Evolutionary conservation across 352 stramenopile species (phyloP).

Genomic region (Poterioochromonas sp.): DNA sequence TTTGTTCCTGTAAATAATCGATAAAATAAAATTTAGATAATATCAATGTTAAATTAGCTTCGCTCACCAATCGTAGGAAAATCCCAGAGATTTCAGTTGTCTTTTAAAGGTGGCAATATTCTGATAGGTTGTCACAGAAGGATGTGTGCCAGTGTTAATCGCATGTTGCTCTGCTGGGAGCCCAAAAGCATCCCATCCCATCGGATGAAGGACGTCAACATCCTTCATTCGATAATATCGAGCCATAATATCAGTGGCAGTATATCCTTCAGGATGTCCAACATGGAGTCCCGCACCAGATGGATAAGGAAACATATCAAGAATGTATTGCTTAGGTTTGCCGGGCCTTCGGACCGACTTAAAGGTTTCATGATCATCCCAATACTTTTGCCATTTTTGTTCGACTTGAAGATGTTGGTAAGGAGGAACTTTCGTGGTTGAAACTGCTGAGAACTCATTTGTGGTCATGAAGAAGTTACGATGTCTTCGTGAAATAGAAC

Average conservation of each 20-base stretch:
- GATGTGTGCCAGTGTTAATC: constrained; percentile 90
- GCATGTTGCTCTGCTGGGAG: constrained; percentile 98
- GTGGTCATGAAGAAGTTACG: too few relatives aligned
- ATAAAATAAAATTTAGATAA: not conserved
- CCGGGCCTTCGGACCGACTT: constrained; percentile 37
- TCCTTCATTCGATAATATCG: constrained; percentile 92
- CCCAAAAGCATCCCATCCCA: constrained; percentile 99
- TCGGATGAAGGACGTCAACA: constrained; percentile 93
- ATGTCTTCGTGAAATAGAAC: too few relatives aligned
- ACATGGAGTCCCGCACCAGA: constrained; percentile 90
- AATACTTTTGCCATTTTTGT: constrained; percentile 67
- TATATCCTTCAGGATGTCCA: constrained; percentile 98
- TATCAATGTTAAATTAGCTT: not conserved
- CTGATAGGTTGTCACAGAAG: constrained; percentile 79
- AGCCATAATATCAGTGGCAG: constrained; percentile 93
- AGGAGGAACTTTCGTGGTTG: too few relatives aligned
- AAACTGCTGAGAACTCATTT: too few relatives aligned
- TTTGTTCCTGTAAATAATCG: constrained; percentile 47
- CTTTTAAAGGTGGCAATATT: constrained; percentile 95
- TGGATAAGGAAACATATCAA: constrained; percentile 98
- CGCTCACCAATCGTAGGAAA: constrained; percentile 86
- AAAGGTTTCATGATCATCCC: constrained; percentile 64
- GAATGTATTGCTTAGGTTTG: constrained; percentile 68
- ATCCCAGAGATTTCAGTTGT: constrained; percentile 90
- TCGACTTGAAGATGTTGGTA: constrained; percentile 54